A percentile compares a stretch with the other conserved stretches of the same genome.
phyloP scores from a whole-genome alignment of 2,329 filamentous ascomycete genomes.

The Diaporthe sp. region DNA sequence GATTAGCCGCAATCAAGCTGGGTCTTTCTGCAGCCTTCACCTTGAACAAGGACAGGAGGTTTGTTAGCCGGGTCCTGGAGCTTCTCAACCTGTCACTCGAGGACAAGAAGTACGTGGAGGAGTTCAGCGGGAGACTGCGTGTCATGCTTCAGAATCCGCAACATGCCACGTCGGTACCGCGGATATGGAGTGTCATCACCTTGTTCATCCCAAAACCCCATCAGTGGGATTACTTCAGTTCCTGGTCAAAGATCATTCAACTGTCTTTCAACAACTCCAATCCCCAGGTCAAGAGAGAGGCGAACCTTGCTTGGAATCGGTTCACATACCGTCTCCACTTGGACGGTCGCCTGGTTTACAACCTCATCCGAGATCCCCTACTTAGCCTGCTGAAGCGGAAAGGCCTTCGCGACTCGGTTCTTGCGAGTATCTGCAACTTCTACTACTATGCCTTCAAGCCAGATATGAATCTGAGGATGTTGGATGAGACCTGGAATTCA shows the following conservation, averaged over 20 bases:
- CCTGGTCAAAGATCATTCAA: conserved; percentile 85
- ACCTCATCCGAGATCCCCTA: conserved; percentile 74
- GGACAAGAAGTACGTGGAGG: conserved; percentile 75
- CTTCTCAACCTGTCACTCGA: conserved; percentile 72
- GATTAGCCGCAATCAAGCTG: conserved; percentile 79
- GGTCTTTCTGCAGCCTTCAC: conserved; percentile 78
- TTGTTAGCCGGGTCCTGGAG: conserved; percentile 76
- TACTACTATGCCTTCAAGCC: conserved; percentile 88
- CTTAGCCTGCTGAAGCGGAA: conserved; percentile 77
- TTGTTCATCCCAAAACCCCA: conserved; percentile 79
- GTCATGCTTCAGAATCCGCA: conserved; percentile 76
- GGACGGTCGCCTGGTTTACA: conserved; percentile 59
- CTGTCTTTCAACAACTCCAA: conserved; percentile 87
- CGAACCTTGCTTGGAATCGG: conserved; percentile 88
- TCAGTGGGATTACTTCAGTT: conserved; percentile 80
- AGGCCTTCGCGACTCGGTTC: conserved; percentile 67
- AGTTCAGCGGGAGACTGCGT: conserved; percentile 76
- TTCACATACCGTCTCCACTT: conserved; percentile 82
- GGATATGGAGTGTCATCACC: conserved; percentile 89
- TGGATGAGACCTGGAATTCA: conserved; percentile 84
- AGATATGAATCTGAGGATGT: conserved; percentile 71
- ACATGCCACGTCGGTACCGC: conserved; percentile 78
- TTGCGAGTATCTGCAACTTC: conserved; percentile 83
- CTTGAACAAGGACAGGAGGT: conserved; percentile 76
- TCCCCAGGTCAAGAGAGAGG: conserved; percentile 77